These are phyloP conservation scores for Biscogniauxia sp. DNA, from an alignment of 2,329 filamentous ascomycete genomes.

Conservation along the genomic window DNA sequence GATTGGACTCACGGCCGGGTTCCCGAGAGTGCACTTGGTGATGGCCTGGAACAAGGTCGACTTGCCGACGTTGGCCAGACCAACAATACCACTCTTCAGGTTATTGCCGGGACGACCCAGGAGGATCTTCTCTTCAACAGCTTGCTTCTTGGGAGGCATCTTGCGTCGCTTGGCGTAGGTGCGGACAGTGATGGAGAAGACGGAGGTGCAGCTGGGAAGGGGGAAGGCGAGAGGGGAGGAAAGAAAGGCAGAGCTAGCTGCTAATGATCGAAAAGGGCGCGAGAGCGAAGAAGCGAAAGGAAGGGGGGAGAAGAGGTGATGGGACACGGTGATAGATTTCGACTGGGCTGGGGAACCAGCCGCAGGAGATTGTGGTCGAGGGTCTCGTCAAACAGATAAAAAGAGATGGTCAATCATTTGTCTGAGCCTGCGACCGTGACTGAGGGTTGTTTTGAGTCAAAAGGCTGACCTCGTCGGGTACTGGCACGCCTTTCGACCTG, in stretches of 20 bases:
- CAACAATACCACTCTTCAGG: slow-evolving; percentile 99
- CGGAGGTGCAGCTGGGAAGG: slow-evolving; percentile 47
- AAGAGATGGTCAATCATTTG: slow-evolving; percentile 3
- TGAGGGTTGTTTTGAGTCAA: too few species aligned
- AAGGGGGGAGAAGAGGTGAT: slow-evolving; percentile 33
- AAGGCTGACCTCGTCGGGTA: slow-evolving; percentile 19
- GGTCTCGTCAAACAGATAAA: slow-evolving; percentile 1
- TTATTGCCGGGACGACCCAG: slow-evolving; percentile 96
- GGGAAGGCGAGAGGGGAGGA: slow-evolving; percentile 45
- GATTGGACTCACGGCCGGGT: slow-evolving; percentile 74
- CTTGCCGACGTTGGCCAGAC: slow-evolving; percentile 98
- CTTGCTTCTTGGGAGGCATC: slow-evolving; percentile 95
- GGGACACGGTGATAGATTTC: slow-evolving; percentile 41
- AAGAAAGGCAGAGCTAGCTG: slow-evolving; percentile 66
- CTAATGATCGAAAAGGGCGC: slow-evolving; percentile 49
- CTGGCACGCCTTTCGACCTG: not conserved
- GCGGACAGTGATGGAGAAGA: slow-evolving; percentile 50
- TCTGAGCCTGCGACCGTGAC: not conserved
- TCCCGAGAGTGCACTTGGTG: slow-evolving; percentile 95
- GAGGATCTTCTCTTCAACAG: slow-evolving; percentile 92
- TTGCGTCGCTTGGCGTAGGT: slow-evolving; percentile 60
- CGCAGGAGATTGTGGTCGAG: slow-evolving; percentile 10
- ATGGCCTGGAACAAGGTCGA: slow-evolving; percentile 99
- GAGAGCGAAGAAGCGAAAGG: slow-evolving; percentile 53
- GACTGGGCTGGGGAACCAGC: slow-evolving; percentile 40